These are phyloP conservation scores for Sporothrix inflata DNA, from an alignment of 2,329 filamentous ascomycete species.

Conservation along the genomic window DNA sequence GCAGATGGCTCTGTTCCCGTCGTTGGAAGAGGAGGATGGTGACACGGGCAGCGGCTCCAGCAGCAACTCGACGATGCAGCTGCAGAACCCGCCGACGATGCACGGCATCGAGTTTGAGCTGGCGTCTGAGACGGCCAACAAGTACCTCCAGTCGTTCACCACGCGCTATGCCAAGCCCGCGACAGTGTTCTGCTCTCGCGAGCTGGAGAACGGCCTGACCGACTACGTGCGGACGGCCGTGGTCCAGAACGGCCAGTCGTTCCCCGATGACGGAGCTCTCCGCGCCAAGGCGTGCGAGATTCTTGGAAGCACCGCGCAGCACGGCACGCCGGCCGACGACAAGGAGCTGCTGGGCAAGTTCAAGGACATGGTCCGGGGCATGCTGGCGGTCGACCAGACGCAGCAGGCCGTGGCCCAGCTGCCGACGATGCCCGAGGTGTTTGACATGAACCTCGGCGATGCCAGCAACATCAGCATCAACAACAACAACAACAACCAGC, in stretches of 20 bases:
- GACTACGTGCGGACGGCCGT: slow-evolving; percentile 50
- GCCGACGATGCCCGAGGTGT: slow-evolving; percentile 11
- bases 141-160: slow-evolving; percentile 51
- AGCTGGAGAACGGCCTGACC: slow-evolving; percentile 59
- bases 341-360: slow-evolving; percentile 57
- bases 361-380: slow-evolving; percentile 49
- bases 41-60: slow-evolving; percentile 44
- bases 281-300: slow-evolving; percentile 54
- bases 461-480: neutral
- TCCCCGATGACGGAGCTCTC: slow-evolving; percentile 55
- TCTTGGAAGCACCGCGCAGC: slow-evolving; percentile 42
- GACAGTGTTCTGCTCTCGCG: slow-evolving; percentile 60
- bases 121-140: slow-evolving; percentile 51
- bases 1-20: slow-evolving; percentile 42
- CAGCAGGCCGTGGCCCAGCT: slow-evolving; percentile 25
- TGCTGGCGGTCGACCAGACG: slow-evolving; percentile 33
- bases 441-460: slow-evolving; percentile 17
- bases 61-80: slow-evolving; percentile 37
- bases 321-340: slow-evolving; percentile 59
- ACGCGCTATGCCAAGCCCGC: slow-evolving; percentile 52
- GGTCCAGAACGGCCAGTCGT: slow-evolving; percentile 43
- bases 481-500: neutral
- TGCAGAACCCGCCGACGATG: slow-evolving; percentile 37
- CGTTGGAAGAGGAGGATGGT: slow-evolving; percentile 39
- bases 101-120: slow-evolving; percentile 44